phyloP scores from a whole-genome alignment of 306 rosid genomes.

The Dalbergia cochinchinensis region DNA sequence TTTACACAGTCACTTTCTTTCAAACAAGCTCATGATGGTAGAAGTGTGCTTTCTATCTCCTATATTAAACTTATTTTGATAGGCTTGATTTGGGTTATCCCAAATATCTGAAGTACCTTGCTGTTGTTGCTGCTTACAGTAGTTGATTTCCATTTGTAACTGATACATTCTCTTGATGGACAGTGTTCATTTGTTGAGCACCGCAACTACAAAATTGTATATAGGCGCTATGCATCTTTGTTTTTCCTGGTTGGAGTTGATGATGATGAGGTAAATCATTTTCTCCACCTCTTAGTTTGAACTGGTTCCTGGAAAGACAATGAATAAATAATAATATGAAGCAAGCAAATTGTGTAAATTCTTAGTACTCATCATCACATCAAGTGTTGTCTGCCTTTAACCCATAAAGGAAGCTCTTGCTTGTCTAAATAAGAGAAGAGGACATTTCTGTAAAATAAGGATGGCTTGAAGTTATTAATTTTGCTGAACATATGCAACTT shows the following conservation, averaged over 20 bases:
- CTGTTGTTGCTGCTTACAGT: slow-evolving; percentile 10
- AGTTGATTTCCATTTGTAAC: slow-evolving; percentile 27
- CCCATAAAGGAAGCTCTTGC: background rate
- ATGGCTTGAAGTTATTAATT: slow-evolving; percentile 10
- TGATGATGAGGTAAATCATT: slow-evolving; percentile 73
- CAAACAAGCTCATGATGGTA: background rate
- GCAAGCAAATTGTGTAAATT: background rate
- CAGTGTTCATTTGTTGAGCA: slow-evolving; percentile 99
- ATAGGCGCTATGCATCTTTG: slow-evolving; percentile 93
- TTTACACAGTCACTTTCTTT: background rate
- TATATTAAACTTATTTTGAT: slow-evolving; percentile 15
- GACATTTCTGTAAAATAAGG: slow-evolving; percentile 18
- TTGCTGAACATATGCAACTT: slow-evolving; percentile 4
- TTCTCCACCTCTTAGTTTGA: slow-evolving; percentile 17
- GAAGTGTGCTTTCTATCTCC: slow-evolving; percentile 2
- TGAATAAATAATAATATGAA: background rate
- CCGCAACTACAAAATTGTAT: slow-evolving; percentile 94
- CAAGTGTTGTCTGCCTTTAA: slow-evolving; percentile 9
- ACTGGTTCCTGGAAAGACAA: slow-evolving; percentile 12
- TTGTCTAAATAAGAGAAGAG: slow-evolving; percentile 11
- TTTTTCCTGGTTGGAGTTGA: slow-evolving; percentile 98
- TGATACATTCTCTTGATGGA: slow-evolving; percentile 46
- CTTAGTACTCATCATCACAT: background rate
- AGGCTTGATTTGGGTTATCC: slow-evolving; percentile 20
- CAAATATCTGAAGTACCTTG: background rate